Evolutionary conservation across 2,329 filamentous ascomycete genomes (phyloP).

Genomic region (Epichloe uncinata): DNA sequence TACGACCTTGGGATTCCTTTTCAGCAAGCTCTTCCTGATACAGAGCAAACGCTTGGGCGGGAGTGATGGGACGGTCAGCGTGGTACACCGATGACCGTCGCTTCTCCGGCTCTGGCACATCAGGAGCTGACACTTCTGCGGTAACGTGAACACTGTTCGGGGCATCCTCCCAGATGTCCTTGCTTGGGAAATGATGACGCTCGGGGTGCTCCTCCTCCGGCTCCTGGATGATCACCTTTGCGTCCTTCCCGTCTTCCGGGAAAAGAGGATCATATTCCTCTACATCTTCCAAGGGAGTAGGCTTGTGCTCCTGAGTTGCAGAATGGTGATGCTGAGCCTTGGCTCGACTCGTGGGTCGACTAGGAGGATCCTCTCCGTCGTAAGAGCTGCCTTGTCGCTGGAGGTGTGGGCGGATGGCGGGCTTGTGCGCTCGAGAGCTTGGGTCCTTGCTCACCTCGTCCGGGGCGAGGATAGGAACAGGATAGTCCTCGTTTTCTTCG

Average conservation of each 20-base stretch:
- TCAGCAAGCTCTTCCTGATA: constrained; percentile 53
- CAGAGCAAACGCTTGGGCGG: constrained; percentile 52
- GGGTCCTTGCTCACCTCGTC: constrained; percentile 74
- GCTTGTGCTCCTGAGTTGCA: constrained; percentile 37
- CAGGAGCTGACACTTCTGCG: constrained; percentile 74
- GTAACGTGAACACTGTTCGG: constrained; percentile 70
- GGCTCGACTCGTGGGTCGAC: constrained; percentile 51
- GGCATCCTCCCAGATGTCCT: constrained; percentile 95
- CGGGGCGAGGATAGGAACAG: constrained; percentile 71
- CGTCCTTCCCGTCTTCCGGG: constrained; percentile 55
- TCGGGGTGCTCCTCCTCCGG: constrained; percentile 33
- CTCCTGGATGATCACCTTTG: constrained; percentile 15
- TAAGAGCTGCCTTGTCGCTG: constrained; percentile 48
- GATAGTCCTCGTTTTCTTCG: constrained; percentile 47
- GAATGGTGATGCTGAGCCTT: constrained; percentile 40
- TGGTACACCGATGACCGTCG: constrained; percentile 16
- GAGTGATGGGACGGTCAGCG: constrained; percentile 34
- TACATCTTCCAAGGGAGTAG: constrained; percentile 71
- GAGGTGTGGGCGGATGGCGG: constrained; percentile 66
- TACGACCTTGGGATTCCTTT: constrained; percentile 27
- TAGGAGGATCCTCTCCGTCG: constrained; percentile 43
- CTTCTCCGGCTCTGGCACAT: constrained; percentile 27
- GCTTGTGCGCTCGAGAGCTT: constrained; percentile 54
- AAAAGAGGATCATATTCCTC: constrained; percentile 95
- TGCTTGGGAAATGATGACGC: constrained; percentile 71